Base-by-base conservation (phyloP, 352 stramenopile genomes). In the Phytophthora pistaciae region DNA sequence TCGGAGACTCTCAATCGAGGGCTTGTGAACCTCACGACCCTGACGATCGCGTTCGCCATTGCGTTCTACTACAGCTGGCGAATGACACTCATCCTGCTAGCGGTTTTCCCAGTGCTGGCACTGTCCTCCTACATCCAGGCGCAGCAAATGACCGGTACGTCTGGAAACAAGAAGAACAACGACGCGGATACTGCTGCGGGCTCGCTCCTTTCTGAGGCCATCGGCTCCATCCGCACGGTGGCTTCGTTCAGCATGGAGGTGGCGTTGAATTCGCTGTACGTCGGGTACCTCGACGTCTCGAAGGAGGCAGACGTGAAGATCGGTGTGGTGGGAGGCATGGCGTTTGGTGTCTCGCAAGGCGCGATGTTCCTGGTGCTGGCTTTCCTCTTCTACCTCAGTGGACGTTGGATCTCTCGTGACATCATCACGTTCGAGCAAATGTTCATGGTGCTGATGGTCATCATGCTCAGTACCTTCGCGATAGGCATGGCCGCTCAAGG, bases 341-440 rank as follows among this genome's bases (percentile, higher is more conserved):
- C 72, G 9, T 87, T 92, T 56, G 90, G 90, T n/a, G 60, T 94
- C 20, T 89, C 80, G 1, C 85, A 96, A 56, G 74, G 85, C 33
- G 72, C 93, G 11, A 91, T 88, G 70, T 91, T 96, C 29, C 64
- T 83, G 38, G 70, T 80, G 1, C 75, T 93, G 36, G 87, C 79
- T 0, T 79, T 97, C 25, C 75, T 94, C 27, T 97, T 97, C 63
- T 96, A 78, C 75, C 75, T 89, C 40, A 90, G 82, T 21, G 82
- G 77, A 21, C 79, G 66, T 20, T 82, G 88, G 67, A 87, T 95
- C 16, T 76, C 63, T 14, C 56, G 88, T 20, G 74, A 68, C 13
- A 81, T 79, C 38, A 78, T 92, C 48, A 81, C 74, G n/a, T 96
- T 96, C 58, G 68, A 91, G 53, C 69, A 90, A 36, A 82, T 96